Base-by-base conservation (phyloP, 2,329 filamentous ascomycete genomes). In the Aspergillus brasiliensis region DNA sequence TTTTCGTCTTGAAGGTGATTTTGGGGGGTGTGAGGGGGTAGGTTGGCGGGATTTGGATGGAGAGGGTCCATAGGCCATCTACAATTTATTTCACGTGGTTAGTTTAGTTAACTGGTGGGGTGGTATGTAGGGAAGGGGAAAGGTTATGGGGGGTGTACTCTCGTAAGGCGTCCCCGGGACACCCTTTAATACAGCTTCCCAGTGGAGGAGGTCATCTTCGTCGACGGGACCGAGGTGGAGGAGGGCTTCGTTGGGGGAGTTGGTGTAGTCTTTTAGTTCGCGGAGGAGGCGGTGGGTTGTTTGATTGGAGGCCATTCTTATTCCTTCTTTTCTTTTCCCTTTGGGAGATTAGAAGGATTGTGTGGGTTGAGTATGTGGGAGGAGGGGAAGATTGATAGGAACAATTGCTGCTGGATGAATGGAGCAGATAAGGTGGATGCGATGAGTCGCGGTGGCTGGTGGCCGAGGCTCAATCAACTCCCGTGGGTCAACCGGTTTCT, bases 21-120 rank as follows among this genome's bases (percentile, higher is more conserved):
- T 81, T 83, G 1, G 95, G 95, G 1, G 95, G 89, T 1, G 84
- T 78, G 59, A 90, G 83, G 3, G 95, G 95, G 78, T 99, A 98
- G 42, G 84, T 86, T 0, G 84, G 67, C 0, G 95, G 93, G 69
- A 98, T 85, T 53, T 81, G 74, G 75, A 99, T 92, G 72, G 80
- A 75, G 69, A 99, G 86, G 62, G 90, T 87, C 93, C 93, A 99
- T 69, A 88, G 86, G 63, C 95, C 95, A 71, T 82, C 86, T 44
- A 11, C 17, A 8, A 46, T 23, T 21, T 19, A 8, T 23, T 38
- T 15, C 31, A 25, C 27, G 49, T 11, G 21, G 17, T 51, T 17
- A 11, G 54, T 23, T n/a, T n/a, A n/a, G n/a, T n/a, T n/a, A n/a
- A 40, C 2, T 28, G 19, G 31, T 56, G 27, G 11, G 13, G 44